Evolutionary conservation across 2,329 filamentous ascomycete species (phyloP).

Genomic region (Trichoderma sp.): DNA sequence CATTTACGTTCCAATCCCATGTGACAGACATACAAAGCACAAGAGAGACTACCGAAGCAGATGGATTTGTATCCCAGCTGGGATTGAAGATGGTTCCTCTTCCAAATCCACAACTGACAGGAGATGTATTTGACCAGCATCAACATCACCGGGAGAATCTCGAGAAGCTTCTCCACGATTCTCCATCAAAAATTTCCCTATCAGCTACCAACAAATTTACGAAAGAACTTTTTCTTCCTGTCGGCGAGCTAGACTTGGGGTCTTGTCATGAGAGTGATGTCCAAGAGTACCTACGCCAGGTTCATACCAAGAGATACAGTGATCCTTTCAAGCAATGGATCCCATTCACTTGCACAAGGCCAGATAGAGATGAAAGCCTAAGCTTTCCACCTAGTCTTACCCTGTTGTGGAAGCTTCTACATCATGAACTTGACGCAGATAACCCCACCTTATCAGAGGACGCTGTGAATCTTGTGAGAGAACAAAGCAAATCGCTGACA

Average conservation of each 20-base stretch:
- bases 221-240: conserved; percentile 22
- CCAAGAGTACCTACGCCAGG: conserved; percentile 23
- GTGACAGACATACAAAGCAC: conserved; percentile 24
- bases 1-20: conserved; percentile 30
- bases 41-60: neutral
- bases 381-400: conserved; percentile 25
- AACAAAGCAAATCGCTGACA: neutral
- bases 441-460: neutral
- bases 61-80: conserved; percentile 26
- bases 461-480: neutral
- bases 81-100: conserved; percentile 19
- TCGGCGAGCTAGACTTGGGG: conserved; percentile 28
- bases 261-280: conserved; percentile 25
- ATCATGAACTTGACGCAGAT: conserved; percentile 30
- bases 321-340: conserved; percentile 31
- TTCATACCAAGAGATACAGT: conserved; percentile 23
- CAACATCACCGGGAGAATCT: neutral
- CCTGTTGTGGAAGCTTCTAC: conserved; percentile 27
- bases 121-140: neutral
- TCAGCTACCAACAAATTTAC: neutral
- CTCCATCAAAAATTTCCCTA: neutral
- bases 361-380: conserved; percentile 30
- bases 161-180: neutral
- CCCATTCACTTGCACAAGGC: conserved; percentile 27
- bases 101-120: neutral